Evolutionary conservation across 352 stramenopile genomes (phyloP), one percentile per base, ranked within the genome.

Genomic region (Aphanomyces stellatus): DNA sequence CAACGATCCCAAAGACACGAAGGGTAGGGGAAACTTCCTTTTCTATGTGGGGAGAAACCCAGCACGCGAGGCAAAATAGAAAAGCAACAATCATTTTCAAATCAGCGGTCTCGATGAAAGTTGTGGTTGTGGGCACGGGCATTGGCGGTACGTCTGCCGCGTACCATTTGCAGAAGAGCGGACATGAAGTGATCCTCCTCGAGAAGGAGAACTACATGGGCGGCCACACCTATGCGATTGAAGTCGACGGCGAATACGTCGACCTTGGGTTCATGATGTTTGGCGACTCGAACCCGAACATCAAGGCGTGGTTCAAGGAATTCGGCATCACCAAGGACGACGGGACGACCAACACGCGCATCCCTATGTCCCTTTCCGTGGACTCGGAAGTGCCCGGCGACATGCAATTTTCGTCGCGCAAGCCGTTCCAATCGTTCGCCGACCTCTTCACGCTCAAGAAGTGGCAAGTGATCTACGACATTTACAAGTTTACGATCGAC

Each of bases 261-360:
- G 85, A 94, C 71, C 81, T 94, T 40, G 85, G 85, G 70, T 94
- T 94, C 74, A 94, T 94, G 85, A 94, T 94, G 85, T 94, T 90
- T 56, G 85, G 85, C 27, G 85, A 94, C 71, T 94, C 85, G 72
- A 94, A 94, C 76, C 85, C 85, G 53, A 94, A 94, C 78, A 94
- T 94, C 70, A 94, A 94, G 75, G 80, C 87, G 59, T 94, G 85
- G 85, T 94, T 94, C 73, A 86, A 90, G 75, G 84, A 78, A 46
- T 83, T 94, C 35, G 85, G 85, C 51, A 75, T 94, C 71, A 94
- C 85, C 30, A 72, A 94, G 66, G 79, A 85, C n/a, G 74, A 94
- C 62, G 85, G 85, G 51, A 92, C 85, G 61, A 94, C 85, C 42
- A 86, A 86, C 65, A 92, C 86, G 77, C 83, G 83, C 68, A 92